These are phyloP conservation scores for Capsicum chinense DNA, from an alignment of 257 asterid species.

Conservation along the genomic window DNA sequence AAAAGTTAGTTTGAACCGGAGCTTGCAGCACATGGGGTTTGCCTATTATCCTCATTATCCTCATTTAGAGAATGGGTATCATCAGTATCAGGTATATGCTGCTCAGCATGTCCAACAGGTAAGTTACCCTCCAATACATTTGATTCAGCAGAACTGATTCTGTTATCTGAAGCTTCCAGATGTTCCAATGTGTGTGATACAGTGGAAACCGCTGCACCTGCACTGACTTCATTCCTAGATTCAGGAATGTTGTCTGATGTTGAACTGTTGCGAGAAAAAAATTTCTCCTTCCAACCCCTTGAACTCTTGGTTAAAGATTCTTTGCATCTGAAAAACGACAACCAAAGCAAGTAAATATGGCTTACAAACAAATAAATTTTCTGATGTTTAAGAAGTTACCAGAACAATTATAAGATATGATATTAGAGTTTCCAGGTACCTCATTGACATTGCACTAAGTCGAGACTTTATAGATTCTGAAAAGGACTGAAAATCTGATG, in stretches of 20 bases:
- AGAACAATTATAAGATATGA: not conserved
- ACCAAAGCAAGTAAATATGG: not conserved
- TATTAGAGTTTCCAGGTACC: conserved; percentile 45
- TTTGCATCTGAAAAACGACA: conserved; percentile 56
- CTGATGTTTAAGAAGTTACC: not conserved
- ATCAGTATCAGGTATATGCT: conserved; percentile 35
- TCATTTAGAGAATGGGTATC: conserved; percentile 46
- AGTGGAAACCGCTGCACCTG: conserved; percentile 46
- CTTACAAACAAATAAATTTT: not conserved
- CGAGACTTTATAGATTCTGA: conserved; percentile 82
- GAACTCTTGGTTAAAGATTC: conserved; percentile 88
- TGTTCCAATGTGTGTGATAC: conserved; percentile 66
- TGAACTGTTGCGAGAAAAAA: conserved; percentile 70
- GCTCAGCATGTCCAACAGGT: conserved; percentile 39
- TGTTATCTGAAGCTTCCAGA: conserved; percentile 56
- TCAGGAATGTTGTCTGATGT: conserved; percentile 52
- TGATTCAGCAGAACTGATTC: conserved; percentile 47
- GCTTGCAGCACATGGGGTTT: conserved; percentile 53
- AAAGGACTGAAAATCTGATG: conserved; percentile 80
- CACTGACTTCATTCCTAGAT: conserved; percentile 49
- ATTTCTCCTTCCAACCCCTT: conserved; percentile 93
- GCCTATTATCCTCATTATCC: conserved; percentile 46
- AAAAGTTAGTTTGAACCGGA: conserved; percentile 54
- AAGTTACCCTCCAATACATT: conserved; percentile 39
- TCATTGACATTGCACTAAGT: conserved; percentile 68